Evolutionary conservation across 2,329 filamentous ascomycete genomes (phyloP), one percentile per base, ranked within the genome.

Genomic region (Beauveria asiatica): DNA sequence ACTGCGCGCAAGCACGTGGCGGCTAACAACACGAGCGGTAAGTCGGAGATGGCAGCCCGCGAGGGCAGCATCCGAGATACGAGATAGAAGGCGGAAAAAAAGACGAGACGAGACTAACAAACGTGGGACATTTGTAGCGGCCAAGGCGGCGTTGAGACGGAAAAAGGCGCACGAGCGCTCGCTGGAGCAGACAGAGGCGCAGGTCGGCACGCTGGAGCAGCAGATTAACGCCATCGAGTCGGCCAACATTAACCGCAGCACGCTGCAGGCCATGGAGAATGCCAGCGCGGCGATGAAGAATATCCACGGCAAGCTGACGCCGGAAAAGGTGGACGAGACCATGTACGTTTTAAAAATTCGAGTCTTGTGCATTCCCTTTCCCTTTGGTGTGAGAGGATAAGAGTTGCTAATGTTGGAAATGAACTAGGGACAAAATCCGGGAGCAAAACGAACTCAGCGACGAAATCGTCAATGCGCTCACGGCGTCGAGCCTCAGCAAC

Each of bases 221-320:
- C 92, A 99, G 74, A 95, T 97, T 71, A 94, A 94, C 74, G 88
- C 90, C 62, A 97, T 99, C 78, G 94, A 99, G 76, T 91, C 92
- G 52, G 94, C 94, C 63, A 99, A 97, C 74, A 97, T 99, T 80
- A 99, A 99, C 81, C 87, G 93, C 76, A 92, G 97, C 80, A 99
- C 94, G 13, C 80, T 97, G 65, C 84, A 88, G 66, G 93, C 92
- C 8, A 97, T 99, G 92, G 88, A 96, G 83, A 87, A 87, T 71
- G 93, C 94, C 11, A 86, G 90, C 65, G 79, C 86, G 63, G 94
- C 93, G 41, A 97, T 99, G 92, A 88, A 92, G 78, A 80, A 87
- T 65, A 99, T 99, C 68, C 92, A 97, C 73, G 88, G 86, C 68
- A 89, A 89, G 65, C 84, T 97, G 65, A 96, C 90, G 53, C 89